Percentiles rank a stretch among this genome's conserved stretches.
These are phyloP conservation scores for Tylopilus orsonianus DNA, from an alignment of 1,284 basidiomycete species.

Conservation along the genomic window DNA sequence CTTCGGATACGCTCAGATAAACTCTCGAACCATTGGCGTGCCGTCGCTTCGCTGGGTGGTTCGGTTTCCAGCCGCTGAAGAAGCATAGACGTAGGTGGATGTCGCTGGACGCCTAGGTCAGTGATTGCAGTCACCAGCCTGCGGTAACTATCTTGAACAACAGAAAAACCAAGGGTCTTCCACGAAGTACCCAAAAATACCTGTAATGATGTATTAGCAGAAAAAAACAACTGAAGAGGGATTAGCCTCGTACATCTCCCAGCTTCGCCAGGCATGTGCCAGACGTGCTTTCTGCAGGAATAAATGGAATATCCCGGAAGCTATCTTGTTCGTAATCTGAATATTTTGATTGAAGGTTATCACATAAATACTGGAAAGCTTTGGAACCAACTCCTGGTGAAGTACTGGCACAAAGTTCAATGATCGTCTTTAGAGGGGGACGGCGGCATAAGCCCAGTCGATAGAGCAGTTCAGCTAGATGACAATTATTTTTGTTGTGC, in stretches of 20 bases:
- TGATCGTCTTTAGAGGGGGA: constrained; percentile 67
- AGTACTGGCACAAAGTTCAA: constrained; percentile 59
- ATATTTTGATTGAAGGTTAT: constrained; percentile 64
- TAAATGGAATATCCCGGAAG: constrained; percentile 62
- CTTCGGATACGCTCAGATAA: constrained; percentile 1
- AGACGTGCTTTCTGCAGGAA: constrained; percentile 65
- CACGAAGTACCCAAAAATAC: constrained; percentile 73
- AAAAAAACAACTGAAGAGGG: neutral
- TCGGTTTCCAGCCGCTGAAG: constrained; percentile 57
- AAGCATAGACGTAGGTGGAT: constrained; percentile 68
- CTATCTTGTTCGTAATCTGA: constrained; percentile 53
- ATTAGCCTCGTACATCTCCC: constrained; percentile 52
- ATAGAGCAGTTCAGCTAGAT: constrained; percentile 56
- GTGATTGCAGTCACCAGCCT: constrained; percentile 46
- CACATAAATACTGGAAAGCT: constrained; percentile 75
- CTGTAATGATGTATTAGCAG: constrained; percentile 34
- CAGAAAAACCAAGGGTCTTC: constrained; percentile 70
- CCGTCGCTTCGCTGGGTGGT: constrained; percentile 60
- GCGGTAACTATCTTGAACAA: constrained; percentile 57
- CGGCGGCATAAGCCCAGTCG: constrained; percentile 70
- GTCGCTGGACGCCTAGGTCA: constrained; percentile 62
- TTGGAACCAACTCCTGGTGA: constrained; percentile 41
- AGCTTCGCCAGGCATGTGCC: constrained; percentile 52
- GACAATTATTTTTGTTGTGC: neutral
- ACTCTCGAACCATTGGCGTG: constrained; percentile 61